These are phyloP conservation scores for Wickerhamiella dianesei DNA, from an alignment of 805 yeast species.

Conservation along the genomic window DNA sequence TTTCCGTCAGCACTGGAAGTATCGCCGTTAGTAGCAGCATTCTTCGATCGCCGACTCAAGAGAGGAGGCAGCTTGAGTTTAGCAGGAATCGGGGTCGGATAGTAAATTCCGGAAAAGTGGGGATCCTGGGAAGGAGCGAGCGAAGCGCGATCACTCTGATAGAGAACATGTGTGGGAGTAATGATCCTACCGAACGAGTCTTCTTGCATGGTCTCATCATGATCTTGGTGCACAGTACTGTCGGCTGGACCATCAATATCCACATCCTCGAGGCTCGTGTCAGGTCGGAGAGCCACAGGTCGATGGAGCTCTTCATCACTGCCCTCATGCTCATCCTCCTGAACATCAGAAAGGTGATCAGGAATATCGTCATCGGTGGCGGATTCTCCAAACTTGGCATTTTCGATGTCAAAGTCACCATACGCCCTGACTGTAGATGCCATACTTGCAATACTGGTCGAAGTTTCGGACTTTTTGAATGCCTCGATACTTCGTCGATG, in stretches of 20 bases:
- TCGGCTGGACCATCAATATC: too few relatives aligned
- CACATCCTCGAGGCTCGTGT: background rate
- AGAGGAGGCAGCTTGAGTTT: constrained; percentile 25
- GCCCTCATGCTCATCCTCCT: background rate
- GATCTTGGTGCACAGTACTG: too few relatives aligned
- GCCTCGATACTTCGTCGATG: background rate
- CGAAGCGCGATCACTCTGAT: background rate
- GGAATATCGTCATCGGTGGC: background rate
- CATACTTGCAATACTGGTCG: background rate
- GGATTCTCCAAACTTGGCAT: background rate
- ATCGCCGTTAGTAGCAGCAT: background rate
- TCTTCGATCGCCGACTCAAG: constrained; percentile 14
- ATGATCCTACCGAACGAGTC: background rate
- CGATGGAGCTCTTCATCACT: background rate
- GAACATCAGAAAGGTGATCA: background rate
- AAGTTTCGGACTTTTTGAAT: background rate
- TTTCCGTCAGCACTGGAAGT: background rate
- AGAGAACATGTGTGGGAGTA: background rate
- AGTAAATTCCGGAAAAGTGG: constrained; percentile 7
- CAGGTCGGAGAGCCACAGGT: background rate
- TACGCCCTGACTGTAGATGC: background rate
- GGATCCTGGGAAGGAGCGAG: background rate
- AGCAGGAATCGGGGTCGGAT: constrained; percentile 28
- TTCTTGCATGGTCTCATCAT: too few relatives aligned
- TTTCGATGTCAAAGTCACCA: background rate